Evolutionary conservation across 2,329 filamentous ascomycete species (phyloP), one percentile per base, ranked within the genome.

Genomic region (Paecilomyces niveus): DNA sequence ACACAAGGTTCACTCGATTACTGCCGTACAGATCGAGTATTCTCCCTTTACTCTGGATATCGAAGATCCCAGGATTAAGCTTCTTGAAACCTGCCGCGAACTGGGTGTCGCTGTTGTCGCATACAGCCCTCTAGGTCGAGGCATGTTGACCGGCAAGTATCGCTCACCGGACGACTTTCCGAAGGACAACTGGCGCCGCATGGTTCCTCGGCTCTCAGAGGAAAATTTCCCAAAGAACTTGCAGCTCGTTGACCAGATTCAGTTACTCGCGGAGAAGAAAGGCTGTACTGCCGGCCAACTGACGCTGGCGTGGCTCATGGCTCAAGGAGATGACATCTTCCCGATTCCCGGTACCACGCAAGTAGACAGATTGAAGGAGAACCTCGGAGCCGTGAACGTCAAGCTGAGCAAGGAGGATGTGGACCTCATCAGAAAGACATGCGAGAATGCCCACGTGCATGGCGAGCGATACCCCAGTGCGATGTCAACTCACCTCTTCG

Each of bases 81-180:
- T 88, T 1, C 72, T 87, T 1, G 70, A 76, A 29, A 83, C 84
- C 0, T 81, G 78, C n/a, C 74, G 78, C 2, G 82, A 86, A 65
- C 79, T 88, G 2, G 84, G 83, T 1, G 74, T 85, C 2, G 74
- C 82, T 0, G 72, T 84, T 5, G 77, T 88, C 1, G 80, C 82
- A 1, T 86, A 85, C 70, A 80, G 78, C 15, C 85, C 85, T 1
- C 77, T 88, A 1, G 84, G 83, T 1, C 78, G 84, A 1, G 85
- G 85, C 9, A 70, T 87, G 59, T 65, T 88, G 24, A 80, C 81
- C 0, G 83, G 83, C 2, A 67, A 70, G 5, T 78, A 81, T 11
- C 50, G 50, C 21, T 24, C 50, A n/a, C 50, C 24, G 9, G 21
- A 52, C 21, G 50, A 52, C 15, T 29, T 52, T 52, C 50, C 50